Evolutionary conservation across 495 filamentous ascomycete genomes (phyloP).

Genomic region (Xylaria bambusicola): DNA sequence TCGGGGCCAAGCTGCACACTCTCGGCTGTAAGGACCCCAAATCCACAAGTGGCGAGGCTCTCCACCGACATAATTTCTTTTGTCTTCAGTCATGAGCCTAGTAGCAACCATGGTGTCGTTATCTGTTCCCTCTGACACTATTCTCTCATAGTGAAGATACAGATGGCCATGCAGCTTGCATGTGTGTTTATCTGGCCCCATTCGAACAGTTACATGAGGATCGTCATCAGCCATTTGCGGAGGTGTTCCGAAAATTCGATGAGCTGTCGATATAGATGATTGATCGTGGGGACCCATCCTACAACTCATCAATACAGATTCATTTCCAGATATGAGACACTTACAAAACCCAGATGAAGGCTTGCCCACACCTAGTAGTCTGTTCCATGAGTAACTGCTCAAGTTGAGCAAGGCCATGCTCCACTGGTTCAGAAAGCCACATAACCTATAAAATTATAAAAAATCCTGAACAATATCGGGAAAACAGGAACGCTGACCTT

Average conservation of each 20-base stretch:
- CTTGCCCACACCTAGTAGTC: background rate
- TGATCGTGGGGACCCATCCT: slow-evolving; percentile 1
- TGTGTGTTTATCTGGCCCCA: background rate
- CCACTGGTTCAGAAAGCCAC: background rate
- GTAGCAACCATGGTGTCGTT: background rate
- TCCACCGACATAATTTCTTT: background rate
- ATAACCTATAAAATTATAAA: background rate
- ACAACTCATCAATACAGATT: background rate
- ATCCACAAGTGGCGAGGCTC: slow-evolving; percentile 6
- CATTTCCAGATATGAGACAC: background rate
- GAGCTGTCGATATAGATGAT: background rate
- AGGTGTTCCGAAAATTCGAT: background rate
- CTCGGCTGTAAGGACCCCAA: background rate
- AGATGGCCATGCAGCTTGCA: slow-evolving; percentile 5
- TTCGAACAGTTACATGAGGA: background rate
- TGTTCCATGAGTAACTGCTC: background rate
- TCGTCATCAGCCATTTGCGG: slow-evolving; percentile 3
- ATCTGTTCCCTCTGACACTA: background rate
- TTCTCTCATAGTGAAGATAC: background rate
- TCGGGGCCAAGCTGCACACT: background rate
- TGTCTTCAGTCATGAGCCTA: slow-evolving; percentile 2
- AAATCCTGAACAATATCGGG: no score
- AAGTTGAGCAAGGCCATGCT: background rate
- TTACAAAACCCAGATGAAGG: slow-evolving; percentile 6
- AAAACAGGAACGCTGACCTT: background rate